Conservation (phyloP, 2,329 filamentous ascomycete genomes). For the Paecilomyces niveus region DNA sequence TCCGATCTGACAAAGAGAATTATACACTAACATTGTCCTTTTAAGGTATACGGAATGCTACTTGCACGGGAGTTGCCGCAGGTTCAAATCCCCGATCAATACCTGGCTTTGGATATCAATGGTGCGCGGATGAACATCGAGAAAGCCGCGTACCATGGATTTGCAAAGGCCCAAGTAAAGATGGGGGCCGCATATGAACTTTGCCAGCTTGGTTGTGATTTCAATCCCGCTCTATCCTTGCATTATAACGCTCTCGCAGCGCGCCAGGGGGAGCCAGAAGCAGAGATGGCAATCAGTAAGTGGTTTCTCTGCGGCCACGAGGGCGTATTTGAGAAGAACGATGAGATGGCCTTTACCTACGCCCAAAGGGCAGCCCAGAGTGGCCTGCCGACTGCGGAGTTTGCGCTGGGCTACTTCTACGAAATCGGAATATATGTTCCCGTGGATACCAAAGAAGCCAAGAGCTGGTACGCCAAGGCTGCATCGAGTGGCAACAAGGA, state of each 20-base stretch:
- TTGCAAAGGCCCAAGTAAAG: slow-evolving; percentile 92
- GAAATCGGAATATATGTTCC: slow-evolving; percentile 90
- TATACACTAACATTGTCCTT: not conserved
- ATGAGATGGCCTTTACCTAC: slow-evolving; percentile 85
- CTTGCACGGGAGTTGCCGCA: slow-evolving; percentile 86
- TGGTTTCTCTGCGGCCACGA: slow-evolving; percentile 98
- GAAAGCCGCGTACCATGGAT: slow-evolving; percentile 91
- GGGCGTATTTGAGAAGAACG: slow-evolving; percentile 87
- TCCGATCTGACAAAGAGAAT: slow-evolving; percentile 4
- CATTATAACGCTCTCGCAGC: slow-evolving; percentile 95
- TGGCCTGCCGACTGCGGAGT: slow-evolving; percentile 84
- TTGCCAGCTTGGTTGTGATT: slow-evolving; percentile 87
- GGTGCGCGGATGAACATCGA: slow-evolving; percentile 82
- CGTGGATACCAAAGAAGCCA: slow-evolving; percentile 74
- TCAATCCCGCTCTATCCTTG: slow-evolving; percentile 83
- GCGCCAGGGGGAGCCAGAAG: slow-evolving; percentile 85
- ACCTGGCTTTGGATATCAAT: slow-evolving; percentile 64
- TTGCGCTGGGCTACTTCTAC: slow-evolving; percentile 94
- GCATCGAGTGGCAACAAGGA: slow-evolving; percentile 89
- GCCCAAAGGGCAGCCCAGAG: slow-evolving; percentile 76
- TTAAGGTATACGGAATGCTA: slow-evolving; percentile 79
- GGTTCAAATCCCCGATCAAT: slow-evolving; percentile 67
- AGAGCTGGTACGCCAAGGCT: slow-evolving; percentile 84
- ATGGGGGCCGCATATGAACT: slow-evolving; percentile 96
- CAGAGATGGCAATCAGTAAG: slow-evolving; percentile 91